Evolutionary conservation across 73 alveolate species (phyloP).

Genomic region (Chromera velia): DNA sequence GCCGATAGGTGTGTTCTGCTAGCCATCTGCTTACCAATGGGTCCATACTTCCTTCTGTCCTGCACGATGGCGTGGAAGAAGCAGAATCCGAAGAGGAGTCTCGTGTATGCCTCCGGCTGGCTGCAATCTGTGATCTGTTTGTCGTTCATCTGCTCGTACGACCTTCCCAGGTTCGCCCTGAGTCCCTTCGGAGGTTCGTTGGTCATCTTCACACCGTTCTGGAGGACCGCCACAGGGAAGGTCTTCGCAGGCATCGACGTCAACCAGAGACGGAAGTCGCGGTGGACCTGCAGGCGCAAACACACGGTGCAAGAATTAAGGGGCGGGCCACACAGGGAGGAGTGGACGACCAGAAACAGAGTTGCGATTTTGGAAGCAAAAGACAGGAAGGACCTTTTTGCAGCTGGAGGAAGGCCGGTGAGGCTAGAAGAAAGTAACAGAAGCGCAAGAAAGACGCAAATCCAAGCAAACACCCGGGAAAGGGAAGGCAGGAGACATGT

Average conservation of each 20-base stretch:
- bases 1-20: too few species aligned
- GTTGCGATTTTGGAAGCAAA: too few species aligned
- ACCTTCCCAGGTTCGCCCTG: conserved; percentile 80
- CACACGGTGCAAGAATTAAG: too few species aligned
- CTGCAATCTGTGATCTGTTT: conserved; percentile 90
- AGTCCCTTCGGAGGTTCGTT: conserved; percentile 97
- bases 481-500: too few species aligned
- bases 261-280: conserved; percentile 95
- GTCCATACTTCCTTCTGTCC: conserved; percentile 95
- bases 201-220: conserved; percentile 98
- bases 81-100: conserved; percentile 93
- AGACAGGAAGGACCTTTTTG: too few species aligned
- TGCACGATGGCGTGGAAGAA: conserved; percentile 99
- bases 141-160: conserved; percentile 83
- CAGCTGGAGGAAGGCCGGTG: too few species aligned
- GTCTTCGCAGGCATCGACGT: conserved; percentile 97
- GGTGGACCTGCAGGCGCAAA: neutral
- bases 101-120: conserved; percentile 92
- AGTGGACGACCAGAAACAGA: too few species aligned
- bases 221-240: conserved; percentile 97
- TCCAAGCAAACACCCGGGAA: too few species aligned
- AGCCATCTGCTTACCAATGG: too few species aligned
- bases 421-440: too few species aligned
- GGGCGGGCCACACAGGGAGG: too few species aligned
- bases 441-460: too few species aligned